A percentile compares a stretch with the other conserved stretches of the same genome.
Evolutionary conservation across 2,329 filamentous ascomycete genomes (phyloP).

Genomic region (Xylariaceae sp.): DNA sequence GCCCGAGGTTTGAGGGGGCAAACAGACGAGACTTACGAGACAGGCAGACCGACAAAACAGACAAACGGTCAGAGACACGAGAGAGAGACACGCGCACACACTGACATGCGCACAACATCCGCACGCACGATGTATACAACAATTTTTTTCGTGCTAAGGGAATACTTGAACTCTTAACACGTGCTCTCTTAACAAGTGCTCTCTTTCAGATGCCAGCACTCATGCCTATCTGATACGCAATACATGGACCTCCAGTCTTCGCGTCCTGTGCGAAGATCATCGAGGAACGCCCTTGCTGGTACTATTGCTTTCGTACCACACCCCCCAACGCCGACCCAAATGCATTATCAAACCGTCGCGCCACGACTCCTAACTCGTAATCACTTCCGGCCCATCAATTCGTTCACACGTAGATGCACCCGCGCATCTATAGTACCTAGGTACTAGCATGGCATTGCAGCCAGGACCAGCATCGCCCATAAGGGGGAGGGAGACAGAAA

Average conservation of each 20-base stretch:
- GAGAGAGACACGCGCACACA: too few relatives aligned
- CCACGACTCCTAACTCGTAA: constrained; percentile 7
- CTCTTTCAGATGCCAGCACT: not conserved
- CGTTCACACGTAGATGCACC: not conserved
- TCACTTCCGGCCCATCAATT: not conserved
- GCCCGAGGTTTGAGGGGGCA: too few relatives aligned
- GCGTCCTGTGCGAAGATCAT: constrained; percentile 1
- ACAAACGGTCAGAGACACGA: too few relatives aligned
- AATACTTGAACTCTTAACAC: not conserved
- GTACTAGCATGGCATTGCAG: too few relatives aligned
- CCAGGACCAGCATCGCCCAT: too few relatives aligned
- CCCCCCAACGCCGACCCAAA: constrained; percentile 19
- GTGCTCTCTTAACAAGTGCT: not conserved
- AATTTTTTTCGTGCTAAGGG: too few relatives aligned
- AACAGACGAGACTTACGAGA: too few relatives aligned
- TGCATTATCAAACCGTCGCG: constrained; percentile 15
- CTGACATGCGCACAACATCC: too few relatives aligned
- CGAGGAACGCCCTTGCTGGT: constrained; percentile 16
- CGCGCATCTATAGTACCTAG: constrained; percentile 1
- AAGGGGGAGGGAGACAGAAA: constrained; percentile 2
- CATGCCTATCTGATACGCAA: too few relatives aligned
- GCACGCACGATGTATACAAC: too few relatives aligned
- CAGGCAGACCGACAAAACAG: too few relatives aligned
- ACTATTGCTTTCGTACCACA: constrained; percentile 9
- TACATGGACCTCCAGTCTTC: not conserved